A percentile compares a stretch with the other conserved stretches of the same genome.
These are phyloP conservation scores for Citrullus mucosospermus DNA, from an alignment of 306 rosid species.

Conservation along the genomic window DNA sequence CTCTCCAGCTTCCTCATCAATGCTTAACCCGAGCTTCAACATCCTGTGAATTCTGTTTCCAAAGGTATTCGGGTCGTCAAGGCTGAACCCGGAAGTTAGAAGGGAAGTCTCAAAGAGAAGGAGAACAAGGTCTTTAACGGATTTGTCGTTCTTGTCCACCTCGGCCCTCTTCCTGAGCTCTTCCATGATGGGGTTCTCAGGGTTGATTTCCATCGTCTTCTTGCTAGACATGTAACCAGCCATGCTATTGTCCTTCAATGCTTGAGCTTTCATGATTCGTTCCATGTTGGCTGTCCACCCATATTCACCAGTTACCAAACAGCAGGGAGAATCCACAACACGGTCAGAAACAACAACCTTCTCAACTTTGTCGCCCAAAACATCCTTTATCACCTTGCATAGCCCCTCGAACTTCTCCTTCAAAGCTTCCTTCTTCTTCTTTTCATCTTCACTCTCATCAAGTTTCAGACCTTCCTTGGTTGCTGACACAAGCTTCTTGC, in stretches of 20 bases:
- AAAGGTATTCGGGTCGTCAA: slow-evolving; percentile 88
- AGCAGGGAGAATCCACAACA: slow-evolving; percentile 20
- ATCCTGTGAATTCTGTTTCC: slow-evolving; percentile 95
- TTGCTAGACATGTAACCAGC: slow-evolving; percentile 91
- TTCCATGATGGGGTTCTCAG: slow-evolving; percentile 53
- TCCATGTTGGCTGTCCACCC: slow-evolving; percentile 26
- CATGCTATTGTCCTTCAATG: slow-evolving; percentile 84
- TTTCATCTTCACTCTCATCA: slow-evolving; percentile 20
- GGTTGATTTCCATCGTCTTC: slow-evolving; percentile 97
- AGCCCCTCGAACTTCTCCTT: slow-evolving; percentile 13
- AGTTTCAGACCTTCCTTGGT: slow-evolving; percentile 20
- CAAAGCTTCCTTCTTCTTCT: slow-evolving; percentile 12
- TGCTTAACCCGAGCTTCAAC: slow-evolving; percentile 86
- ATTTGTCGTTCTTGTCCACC: slow-evolving; percentile 8
- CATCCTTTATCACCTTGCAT: slow-evolving; percentile 21
- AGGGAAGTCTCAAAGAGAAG: slow-evolving; percentile 82
- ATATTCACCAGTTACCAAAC: slow-evolving; percentile 19
- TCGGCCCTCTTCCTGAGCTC: slow-evolving; percentile 18
- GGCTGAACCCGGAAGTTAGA: slow-evolving; percentile 91
- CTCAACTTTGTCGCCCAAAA: slow-evolving; percentile 20
- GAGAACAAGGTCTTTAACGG: slow-evolving; percentile 51
- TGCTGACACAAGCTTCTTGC: slow-evolving; percentile 22
- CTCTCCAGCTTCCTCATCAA: slow-evolving; percentile 61
- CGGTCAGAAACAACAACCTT: slow-evolving; percentile 16
- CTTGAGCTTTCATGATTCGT: slow-evolving; percentile 93